Percentiles rank a stretch among this genome's conserved stretches.
phyloP scores from a whole-genome alignment of 441 rosid genomes.

The Populus hybrid region DNA sequence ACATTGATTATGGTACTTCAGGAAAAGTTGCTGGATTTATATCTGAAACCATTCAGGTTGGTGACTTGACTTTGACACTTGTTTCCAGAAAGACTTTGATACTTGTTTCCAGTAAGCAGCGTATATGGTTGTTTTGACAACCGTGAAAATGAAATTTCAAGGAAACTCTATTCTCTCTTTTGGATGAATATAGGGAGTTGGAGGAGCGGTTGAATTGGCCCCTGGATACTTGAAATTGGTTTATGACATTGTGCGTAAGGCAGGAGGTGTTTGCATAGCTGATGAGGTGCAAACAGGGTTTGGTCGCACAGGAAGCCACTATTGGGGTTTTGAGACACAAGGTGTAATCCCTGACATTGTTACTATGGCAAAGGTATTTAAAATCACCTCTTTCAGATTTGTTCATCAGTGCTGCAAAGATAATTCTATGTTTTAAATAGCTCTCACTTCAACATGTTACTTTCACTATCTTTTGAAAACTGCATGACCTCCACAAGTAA shows the following conservation, averaged over 20 bases:
- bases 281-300: slow-evolving; percentile 97
- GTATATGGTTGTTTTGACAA: background rate
- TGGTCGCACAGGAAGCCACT: slow-evolving; percentile 89
- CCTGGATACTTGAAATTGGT: slow-evolving; percentile 82
- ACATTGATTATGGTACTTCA: slow-evolving; percentile 82
- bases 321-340: slow-evolving; percentile 91
- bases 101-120: background rate
- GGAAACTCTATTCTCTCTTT: background rate
- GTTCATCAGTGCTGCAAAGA: background rate
- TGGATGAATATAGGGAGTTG: slow-evolving; percentile 58
- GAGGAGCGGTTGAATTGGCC: slow-evolving; percentile 93
- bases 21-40: slow-evolving; percentile 93
- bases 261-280: slow-evolving; percentile 92
- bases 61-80: slow-evolving; percentile 29
- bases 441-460: background rate
- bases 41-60: slow-evolving; percentile 91
- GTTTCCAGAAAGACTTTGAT: background rate
- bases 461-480: background rate
- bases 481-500: background rate
- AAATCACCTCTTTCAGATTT: background rate
- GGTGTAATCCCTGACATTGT: slow-evolving; percentile 93
- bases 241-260: slow-evolving; percentile 68
- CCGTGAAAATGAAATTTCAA: background rate
- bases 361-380: slow-evolving; percentile 89
- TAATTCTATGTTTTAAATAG: background rate